These are phyloP conservation scores for Iris macrosiphon DNA, from an alignment of 106 monocot genomes.

Conservation along the genomic window DNA sequence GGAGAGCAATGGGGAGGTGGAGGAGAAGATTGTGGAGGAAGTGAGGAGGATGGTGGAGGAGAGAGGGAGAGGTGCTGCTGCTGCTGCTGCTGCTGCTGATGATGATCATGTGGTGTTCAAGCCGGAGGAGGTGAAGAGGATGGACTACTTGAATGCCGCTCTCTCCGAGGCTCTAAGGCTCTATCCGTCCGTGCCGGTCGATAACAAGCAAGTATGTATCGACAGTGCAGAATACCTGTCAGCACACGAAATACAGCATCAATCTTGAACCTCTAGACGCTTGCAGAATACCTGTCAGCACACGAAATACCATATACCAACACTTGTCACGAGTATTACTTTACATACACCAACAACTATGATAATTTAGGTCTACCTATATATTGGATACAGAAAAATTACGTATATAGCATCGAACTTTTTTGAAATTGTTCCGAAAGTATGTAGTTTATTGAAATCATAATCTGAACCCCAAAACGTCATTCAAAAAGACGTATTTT, in stretches of 20 bases:
- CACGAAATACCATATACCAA: no score
- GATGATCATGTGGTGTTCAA: slow-evolving; percentile 29
- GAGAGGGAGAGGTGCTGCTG: slow-evolving; percentile 1
- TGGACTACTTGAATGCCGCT: slow-evolving; percentile 93
- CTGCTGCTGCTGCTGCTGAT: background rate
- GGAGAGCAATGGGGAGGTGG: slow-evolving; percentile 26
- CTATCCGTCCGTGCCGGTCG: slow-evolving; percentile 92
- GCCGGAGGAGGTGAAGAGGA: slow-evolving; percentile 80
- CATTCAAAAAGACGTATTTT: background rate
- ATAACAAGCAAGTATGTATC: slow-evolving; percentile 67
- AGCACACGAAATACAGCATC: no score
- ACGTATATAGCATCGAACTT: no score
- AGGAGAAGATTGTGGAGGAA: slow-evolving; percentile 43
- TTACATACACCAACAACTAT: no score
- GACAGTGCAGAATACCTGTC: background rate
- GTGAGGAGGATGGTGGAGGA: slow-evolving; percentile 28
- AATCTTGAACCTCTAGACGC: no score
- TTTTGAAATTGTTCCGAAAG: background rate
- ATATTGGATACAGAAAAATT: background rate
- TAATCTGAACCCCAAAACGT: background rate
- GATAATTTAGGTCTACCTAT: no score
- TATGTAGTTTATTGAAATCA: no score
- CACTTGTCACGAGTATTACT: no score
- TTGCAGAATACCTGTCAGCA: no score
- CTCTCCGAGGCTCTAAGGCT: slow-evolving; percentile 81